Base-by-base conservation (phyloP, 1,284 basidiomycete genomes). In the Vanrija pseudolonga region DNA sequence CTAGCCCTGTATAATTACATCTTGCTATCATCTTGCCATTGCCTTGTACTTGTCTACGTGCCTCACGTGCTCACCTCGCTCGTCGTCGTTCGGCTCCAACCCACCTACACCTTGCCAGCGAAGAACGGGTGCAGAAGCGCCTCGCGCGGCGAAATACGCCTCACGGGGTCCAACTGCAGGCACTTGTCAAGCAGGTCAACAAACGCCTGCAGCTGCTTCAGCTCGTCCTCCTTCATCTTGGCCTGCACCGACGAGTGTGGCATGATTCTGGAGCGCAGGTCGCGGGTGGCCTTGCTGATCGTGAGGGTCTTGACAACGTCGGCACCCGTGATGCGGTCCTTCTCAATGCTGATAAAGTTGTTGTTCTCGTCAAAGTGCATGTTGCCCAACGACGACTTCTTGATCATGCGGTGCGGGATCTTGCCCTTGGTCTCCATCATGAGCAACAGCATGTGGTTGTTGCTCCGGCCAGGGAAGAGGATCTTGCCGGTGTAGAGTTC, bases 401-500 rank as follows among this genome's bases (percentile, higher is more conserved):
- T 95, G 72, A 98, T 87, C 84, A 93, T 86, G 76, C 94, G 93
- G 63, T 85, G 82, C 64, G 92, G 94, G 77, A 98, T 89, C 46
- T 92, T 85, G 32, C 96, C 95, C 72, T 91, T 93, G 41, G 96
- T 81, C 76, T 98, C 93, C 90, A 94, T 94, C 88, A 94, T 93
- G 57, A 92, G 84, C 57, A 93, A 81, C 14, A 98, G 80, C 95
- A 98, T 98, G 67, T 98, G 93, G 71, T 98, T 98, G 79, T 98
- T 99, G 26, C 88, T 90, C 28, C 91, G 85, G 14, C 95, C 96
- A 0, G 96, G 94, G 72, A 98, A 94, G 26, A 99, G 84, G 54
- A 98, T 98, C 79, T 97, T 97, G 74, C 96, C 96, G 3, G 95
- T 98, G 77, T 93, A 98, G 6, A 98, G 81, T 75, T 99, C 96